Conservation (phyloP, 2,329 filamentous ascomycete genomes). For the Colletotrichum graminicola region DNA sequence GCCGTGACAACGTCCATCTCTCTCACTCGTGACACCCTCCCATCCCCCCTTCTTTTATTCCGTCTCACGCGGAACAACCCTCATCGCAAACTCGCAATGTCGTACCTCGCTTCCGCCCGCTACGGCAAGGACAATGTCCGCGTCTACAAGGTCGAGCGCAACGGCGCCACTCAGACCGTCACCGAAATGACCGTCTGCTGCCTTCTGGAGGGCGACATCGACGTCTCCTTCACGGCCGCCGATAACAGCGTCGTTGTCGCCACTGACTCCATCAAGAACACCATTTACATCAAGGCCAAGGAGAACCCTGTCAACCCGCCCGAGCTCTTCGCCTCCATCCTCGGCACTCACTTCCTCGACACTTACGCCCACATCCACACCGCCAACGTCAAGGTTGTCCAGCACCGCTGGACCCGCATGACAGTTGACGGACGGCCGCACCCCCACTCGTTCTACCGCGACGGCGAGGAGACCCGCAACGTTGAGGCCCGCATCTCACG, state of each 20-base stretch:
- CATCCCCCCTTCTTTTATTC: not conserved
- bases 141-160: conserved; percentile 91
- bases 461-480: conserved; percentile 88
- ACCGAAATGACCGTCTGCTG: conserved; percentile 96
- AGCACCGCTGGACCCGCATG: conserved; percentile 94
- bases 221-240: conserved; percentile 87
- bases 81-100: conserved; percentile 52
- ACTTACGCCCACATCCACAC: conserved; percentile 89
- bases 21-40: conserved; percentile 6
- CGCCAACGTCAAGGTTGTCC: conserved; percentile 84
- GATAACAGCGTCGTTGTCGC: conserved; percentile 97
- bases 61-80: not conserved
- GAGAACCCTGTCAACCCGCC: conserved; percentile 92
- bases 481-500: conserved; percentile 80
- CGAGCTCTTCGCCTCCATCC: conserved; percentile 87
- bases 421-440: conserved; percentile 88
- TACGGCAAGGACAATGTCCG: conserved; percentile 99
- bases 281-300: conserved; percentile 94
- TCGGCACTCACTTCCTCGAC: conserved; percentile 90
- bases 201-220: conserved; percentile 92
- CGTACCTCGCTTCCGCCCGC: conserved; percentile 72
- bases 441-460: conserved; percentile 93
- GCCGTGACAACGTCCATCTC: conserved; percentile 13
- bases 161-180: conserved; percentile 85
- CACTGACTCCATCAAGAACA: conserved; percentile 99